Conservation (phyloP, 2,329 filamentous ascomycete genomes). For the Trichoderma aggressivum region DNA sequence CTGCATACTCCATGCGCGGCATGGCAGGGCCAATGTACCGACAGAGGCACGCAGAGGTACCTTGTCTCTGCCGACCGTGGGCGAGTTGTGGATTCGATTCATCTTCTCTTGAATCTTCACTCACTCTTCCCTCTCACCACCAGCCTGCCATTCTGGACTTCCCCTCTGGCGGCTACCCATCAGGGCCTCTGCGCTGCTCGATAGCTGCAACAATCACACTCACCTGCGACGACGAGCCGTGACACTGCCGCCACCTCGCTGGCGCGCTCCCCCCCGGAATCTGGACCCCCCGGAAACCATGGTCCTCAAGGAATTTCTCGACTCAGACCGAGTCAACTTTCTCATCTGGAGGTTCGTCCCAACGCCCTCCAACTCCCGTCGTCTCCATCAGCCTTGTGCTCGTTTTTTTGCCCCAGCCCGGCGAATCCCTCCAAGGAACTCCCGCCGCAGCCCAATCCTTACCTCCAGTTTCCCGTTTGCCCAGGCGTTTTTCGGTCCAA, state of each 20-base stretch:
- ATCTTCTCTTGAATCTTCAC: slow-evolving; percentile 27
- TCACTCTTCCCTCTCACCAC: slow-evolving; percentile 19
- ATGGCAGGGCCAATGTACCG: slow-evolving; percentile 17
- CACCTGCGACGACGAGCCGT: slow-evolving; percentile 24
- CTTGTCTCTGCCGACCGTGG: slow-evolving; percentile 19
- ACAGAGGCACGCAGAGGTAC: slow-evolving; percentile 14
- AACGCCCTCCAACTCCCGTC: not conserved
- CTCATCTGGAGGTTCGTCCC: slow-evolving; percentile 65
- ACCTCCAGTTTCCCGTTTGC: not conserved
- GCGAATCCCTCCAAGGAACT: slow-evolving; percentile 19
- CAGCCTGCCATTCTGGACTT: not conserved
- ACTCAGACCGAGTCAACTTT: slow-evolving; percentile 67
- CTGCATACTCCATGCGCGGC: slow-evolving; percentile 7
- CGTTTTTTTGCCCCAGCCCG: slow-evolving; percentile 23
- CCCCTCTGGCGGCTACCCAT: slow-evolving; percentile 14
- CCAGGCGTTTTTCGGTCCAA: not conserved
- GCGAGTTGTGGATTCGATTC: slow-evolving; percentile 22
- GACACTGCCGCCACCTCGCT: slow-evolving; percentile 32
- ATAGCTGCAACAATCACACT: slow-evolving; percentile 11
- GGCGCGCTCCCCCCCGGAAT: slow-evolving; percentile 25
- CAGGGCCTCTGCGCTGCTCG: slow-evolving; percentile 10
- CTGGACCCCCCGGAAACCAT: slow-evolving; percentile 36
- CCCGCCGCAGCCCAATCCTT: not conserved
- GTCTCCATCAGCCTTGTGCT: slow-evolving; percentile 18
- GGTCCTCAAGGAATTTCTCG: slow-evolving; percentile 57